Percentiles rank a stretch among this genome's conserved stretches.
Evolutionary conservation across 1,284 basidiomycete species (phyloP).

Genomic region (Papiliotrema fonsecae): DNA sequence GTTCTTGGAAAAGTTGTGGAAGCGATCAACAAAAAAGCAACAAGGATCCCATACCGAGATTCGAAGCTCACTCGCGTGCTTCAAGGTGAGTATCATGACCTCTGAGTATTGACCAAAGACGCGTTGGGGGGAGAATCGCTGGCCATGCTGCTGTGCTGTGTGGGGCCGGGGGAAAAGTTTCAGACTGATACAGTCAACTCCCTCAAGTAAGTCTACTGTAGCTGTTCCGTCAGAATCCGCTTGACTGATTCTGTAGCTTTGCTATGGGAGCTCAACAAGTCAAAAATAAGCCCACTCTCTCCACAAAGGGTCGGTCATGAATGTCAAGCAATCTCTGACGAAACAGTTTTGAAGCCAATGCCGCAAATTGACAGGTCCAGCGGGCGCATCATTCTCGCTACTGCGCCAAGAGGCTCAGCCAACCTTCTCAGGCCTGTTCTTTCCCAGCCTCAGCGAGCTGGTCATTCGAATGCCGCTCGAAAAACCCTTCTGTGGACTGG

Average conservation of each 20-base stretch:
- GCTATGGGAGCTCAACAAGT: not conserved
- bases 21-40: conserved; percentile 67
- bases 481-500: too few relatives aligned
- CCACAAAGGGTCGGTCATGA: not conserved
- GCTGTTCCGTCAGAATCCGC: not conserved
- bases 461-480: too few relatives aligned
- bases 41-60: conserved; percentile 63
- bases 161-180: conserved; percentile 72
- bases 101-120: conserved; percentile 35
- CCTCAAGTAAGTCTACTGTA: conserved; percentile 56
- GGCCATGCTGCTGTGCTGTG: conserved; percentile 72
- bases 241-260: not conserved
- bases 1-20: conserved; percentile 78
- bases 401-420: too few relatives aligned
- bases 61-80: conserved; percentile 75
- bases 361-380: not conserved
- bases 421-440: too few relatives aligned
- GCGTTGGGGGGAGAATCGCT: conserved; percentile 71
- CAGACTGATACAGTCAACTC: conserved; percentile 78
- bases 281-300: not conserved
- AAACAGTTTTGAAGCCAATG: not conserved
- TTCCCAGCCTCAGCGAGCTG: too few relatives aligned
- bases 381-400: too few relatives aligned
- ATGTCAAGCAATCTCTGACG: not conserved
- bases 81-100: conserved; percentile 52